Percentiles rank a stretch among this genome's conserved stretches.
Conservation (phyloP, 495 filamentous ascomycete species). For the Pyrenula massariospora region DNA sequence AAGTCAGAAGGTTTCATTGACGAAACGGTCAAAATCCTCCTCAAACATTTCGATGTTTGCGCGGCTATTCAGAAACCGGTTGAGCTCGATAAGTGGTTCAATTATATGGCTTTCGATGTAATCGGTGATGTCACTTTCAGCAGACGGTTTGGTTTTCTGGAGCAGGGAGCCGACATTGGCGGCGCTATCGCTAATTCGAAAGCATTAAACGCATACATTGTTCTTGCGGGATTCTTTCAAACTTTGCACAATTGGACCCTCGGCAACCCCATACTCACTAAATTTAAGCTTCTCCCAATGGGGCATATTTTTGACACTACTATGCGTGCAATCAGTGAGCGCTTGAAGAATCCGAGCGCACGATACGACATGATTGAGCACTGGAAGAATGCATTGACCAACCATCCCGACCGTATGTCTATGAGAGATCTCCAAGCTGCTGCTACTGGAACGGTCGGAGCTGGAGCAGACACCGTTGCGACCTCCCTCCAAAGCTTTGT, state of each 20-base stretch:
- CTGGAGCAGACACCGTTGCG: constrained; percentile 32
- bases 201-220: constrained; percentile 20
- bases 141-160: constrained; percentile 51
- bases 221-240: constrained; percentile 25
- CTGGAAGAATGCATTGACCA: constrained; percentile 24
- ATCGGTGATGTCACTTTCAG: constrained; percentile 54
- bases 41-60: constrained; percentile 50
- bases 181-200: constrained; percentile 29
- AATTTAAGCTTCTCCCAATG: constrained; percentile 24
- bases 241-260: constrained; percentile 26
- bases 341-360: constrained; percentile 21
- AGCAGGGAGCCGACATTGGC: constrained; percentile 44
- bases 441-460: constrained; percentile 26
- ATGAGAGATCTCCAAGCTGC: constrained; percentile 26
- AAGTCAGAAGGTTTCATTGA: constrained; percentile 67
- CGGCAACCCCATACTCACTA: constrained; percentile 28
- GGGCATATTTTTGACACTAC: constrained; percentile 31
- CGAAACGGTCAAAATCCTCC: constrained; percentile 50
- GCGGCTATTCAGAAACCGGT: constrained; percentile 40
- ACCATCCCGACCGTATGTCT: constrained; percentile 26
- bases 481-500: constrained; percentile 25
- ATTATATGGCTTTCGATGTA: constrained; percentile 73
- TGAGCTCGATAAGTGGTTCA: constrained; percentile 47
- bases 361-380: constrained; percentile 32
- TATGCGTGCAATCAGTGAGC: constrained; percentile 22